Evolutionary conservation across 164 flowering plant genomes (phyloP).

Genomic region (Euptelea pleiosperma): DNA sequence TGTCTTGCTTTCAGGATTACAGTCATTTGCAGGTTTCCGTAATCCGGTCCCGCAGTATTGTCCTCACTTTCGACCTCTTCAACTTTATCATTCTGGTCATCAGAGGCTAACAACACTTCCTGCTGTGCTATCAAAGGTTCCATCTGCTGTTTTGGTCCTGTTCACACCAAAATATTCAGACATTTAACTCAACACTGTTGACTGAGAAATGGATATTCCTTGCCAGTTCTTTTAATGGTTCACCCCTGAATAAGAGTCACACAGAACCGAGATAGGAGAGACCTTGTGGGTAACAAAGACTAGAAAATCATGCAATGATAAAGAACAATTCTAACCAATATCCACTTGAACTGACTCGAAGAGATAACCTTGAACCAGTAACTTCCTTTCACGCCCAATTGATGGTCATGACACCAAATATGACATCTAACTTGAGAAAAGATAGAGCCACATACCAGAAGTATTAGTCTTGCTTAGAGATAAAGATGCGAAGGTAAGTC

Average conservation of each 20-base stretch:
- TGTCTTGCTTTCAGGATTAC: slow-evolving; percentile 33
- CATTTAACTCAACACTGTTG: neutral
- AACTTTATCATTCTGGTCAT: slow-evolving; percentile 23
- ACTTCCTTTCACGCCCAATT: neutral
- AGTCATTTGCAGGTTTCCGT: slow-evolving; percentile 21
- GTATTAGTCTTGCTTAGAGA: slow-evolving; percentile 48
- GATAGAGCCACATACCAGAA: slow-evolving; percentile 47
- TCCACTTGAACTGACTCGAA: neutral
- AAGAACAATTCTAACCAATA: neutral
- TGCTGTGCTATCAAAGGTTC: slow-evolving; percentile 53
- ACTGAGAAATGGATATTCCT: neutral
- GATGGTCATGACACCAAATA: slow-evolving; percentile 5
- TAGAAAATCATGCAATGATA: neutral
- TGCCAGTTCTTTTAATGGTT: neutral
- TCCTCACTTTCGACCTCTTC: slow-evolving; percentile 24
- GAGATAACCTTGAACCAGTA: slow-evolving; percentile 1
- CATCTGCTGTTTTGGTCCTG: slow-evolving; percentile 60
- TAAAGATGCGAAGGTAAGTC: slow-evolving; percentile 61
- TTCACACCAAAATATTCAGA: slow-evolving; percentile 11
- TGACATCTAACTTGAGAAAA: neutral
- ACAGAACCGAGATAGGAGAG: neutral
- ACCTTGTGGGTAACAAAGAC: neutral
- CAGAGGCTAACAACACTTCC: slow-evolving; percentile 39
- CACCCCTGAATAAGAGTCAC: slow-evolving; percentile 1
- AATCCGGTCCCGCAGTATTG: slow-evolving; percentile 15